Conservation (phyloP, 2,329 filamentous ascomycete genomes). For the Stagonosporopsis chrysanthemi region DNA sequence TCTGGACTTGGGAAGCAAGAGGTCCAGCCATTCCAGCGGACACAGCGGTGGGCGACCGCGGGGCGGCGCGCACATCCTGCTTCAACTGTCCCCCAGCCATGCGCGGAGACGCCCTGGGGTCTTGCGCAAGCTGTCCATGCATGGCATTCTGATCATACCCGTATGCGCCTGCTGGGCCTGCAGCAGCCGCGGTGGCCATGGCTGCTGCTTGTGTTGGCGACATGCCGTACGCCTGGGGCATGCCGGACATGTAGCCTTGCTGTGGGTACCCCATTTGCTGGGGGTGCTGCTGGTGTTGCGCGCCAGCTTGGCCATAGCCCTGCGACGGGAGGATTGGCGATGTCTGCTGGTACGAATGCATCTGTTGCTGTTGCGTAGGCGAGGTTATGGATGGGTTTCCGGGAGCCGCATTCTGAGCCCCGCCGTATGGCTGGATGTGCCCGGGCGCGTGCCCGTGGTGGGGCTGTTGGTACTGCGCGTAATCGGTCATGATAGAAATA, state of each 20-base stretch:
- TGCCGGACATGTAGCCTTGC: slow-evolving; percentile 76
- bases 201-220: slow-evolving; percentile 86
- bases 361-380: slow-evolving; percentile 66
- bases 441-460: slow-evolving; percentile 55
- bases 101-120: slow-evolving; percentile 73
- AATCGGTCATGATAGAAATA: slow-evolving; percentile 54
- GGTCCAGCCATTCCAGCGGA: slow-evolving; percentile 61
- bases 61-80: slow-evolving; percentile 70
- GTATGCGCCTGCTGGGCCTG: slow-evolving; percentile 75
- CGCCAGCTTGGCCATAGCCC: slow-evolving; percentile 69
- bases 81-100: slow-evolving; percentile 74
- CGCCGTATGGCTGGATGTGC: slow-evolving; percentile 51
- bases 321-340: slow-evolving; percentile 84
- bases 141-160: slow-evolving; percentile 66
- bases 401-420: slow-evolving; percentile 45
- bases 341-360: slow-evolving; percentile 66
- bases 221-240: slow-evolving; percentile 79
- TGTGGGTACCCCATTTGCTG: slow-evolving; percentile 83
- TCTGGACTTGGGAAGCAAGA: slow-evolving; percentile 50
- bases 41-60: slow-evolving; percentile 79
- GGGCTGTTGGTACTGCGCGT: slow-evolving; percentile 57
- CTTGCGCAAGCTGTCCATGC: slow-evolving; percentile 65
- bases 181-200: slow-evolving; percentile 92
- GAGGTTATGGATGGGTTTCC: slow-evolving; percentile 68
- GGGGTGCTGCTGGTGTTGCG: slow-evolving; percentile 67